phyloP scores from a whole-genome alignment of 2,329 filamentous ascomycete species.

The Colletotrichum nymphaeae region DNA sequence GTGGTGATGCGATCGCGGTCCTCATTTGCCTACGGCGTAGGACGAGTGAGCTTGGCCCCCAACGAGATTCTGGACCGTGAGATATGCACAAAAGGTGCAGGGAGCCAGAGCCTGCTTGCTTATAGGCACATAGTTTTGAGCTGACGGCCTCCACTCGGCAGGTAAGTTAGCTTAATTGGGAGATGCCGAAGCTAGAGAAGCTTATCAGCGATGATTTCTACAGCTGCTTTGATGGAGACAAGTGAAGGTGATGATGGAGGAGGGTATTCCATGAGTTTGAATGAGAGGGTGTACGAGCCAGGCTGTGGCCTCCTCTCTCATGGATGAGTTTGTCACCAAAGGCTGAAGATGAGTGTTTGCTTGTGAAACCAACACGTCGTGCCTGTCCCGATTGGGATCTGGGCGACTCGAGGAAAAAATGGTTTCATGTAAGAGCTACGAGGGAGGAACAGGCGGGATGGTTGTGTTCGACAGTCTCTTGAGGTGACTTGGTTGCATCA shows the following conservation, averaged over 20 bases:
- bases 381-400: not conserved
- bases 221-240: not conserved
- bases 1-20: constrained; percentile 12
- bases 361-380: not conserved
- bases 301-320: not conserved
- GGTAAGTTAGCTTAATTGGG: not conserved
- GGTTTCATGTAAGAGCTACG: no score
- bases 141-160: not conserved
- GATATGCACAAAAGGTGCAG: constrained; percentile 9
- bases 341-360: constrained; percentile 2
- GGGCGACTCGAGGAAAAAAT: not conserved
- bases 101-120: constrained; percentile 24
- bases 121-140: not conserved
- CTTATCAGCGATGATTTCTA: not conserved
- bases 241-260: not conserved
- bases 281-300: not conserved
- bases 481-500: not conserved
- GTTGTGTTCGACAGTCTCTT: not conserved
- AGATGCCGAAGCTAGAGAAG: not conserved
- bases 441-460: not conserved
- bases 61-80: not conserved
- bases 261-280: not conserved
- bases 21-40: constrained; percentile 6
- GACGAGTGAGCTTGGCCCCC: not conserved
- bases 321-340: not conserved